Conservation (phyloP, 2,329 filamentous ascomycete genomes). For the Fusarium duplospermum region DNA sequence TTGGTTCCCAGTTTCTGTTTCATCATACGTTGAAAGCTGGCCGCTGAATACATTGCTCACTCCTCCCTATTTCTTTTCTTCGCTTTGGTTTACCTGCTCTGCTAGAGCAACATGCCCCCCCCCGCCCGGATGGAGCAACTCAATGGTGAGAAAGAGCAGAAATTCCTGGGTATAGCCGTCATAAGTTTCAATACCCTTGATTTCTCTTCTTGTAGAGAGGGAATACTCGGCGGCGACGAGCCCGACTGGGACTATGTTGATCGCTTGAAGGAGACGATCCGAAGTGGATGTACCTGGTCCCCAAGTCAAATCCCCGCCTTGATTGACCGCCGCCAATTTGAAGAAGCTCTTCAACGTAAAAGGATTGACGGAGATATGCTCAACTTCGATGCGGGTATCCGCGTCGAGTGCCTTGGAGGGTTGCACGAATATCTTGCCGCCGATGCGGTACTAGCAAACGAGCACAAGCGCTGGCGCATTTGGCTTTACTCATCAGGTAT, state of each 20-base stretch:
- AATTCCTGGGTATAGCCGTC: constrained; percentile 9
- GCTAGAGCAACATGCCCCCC: not conserved
- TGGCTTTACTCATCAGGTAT: constrained; percentile 14
- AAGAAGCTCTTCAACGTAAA: not conserved
- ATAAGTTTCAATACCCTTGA: constrained; percentile 1
- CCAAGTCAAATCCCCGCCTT: constrained; percentile 13
- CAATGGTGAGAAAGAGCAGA: constrained; percentile 1
- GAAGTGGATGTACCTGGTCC: constrained; percentile 3
- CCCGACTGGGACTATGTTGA: constrained; percentile 10
- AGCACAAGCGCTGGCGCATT: constrained; percentile 1
- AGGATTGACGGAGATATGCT: not conserved
- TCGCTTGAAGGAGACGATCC: constrained; percentile 10
- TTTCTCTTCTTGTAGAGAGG: constrained; percentile 5
- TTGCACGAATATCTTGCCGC: constrained; percentile 5
- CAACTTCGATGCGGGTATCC: not conserved
- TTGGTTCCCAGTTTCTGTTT: not conserved
- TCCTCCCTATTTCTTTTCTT: not conserved
- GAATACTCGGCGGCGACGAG: not conserved
- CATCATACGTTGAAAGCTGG: not conserved
- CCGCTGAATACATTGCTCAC: not conserved
- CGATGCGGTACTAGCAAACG: constrained; percentile 1
- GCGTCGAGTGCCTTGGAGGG: constrained; percentile 1
- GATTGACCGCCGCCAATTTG: not conserved
- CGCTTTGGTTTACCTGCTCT: not conserved
- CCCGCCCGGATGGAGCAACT: not conserved